Evolutionary conservation across 176 grass and related monocot genomes (phyloP).

Genomic region (Rhipidocladum racemiflorum): DNA sequence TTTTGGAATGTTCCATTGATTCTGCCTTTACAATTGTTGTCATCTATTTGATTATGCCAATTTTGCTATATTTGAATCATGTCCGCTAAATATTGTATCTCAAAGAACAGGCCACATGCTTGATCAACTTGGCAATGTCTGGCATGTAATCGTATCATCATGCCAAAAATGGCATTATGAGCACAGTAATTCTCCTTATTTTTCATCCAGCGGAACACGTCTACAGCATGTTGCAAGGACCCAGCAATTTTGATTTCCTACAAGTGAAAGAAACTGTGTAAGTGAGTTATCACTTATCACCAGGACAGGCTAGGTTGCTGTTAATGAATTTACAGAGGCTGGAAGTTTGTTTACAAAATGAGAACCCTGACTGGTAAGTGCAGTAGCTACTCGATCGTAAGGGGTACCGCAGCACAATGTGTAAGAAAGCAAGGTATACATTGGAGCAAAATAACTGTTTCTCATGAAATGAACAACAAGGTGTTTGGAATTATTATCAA

Average conservation of each 20-base stretch:
- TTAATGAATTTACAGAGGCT: not conserved
- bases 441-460: not conserved
- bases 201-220: slow-evolving; percentile 96
- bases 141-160: slow-evolving; percentile 81
- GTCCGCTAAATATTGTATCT: no score
- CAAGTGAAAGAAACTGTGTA: slow-evolving; percentile 34
- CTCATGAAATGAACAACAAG: not conserved
- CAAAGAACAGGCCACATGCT: slow-evolving; percentile 89
- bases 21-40: no score
- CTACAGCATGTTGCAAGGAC: slow-evolving; percentile 59
- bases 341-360: not conserved
- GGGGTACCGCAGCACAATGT: not conserved
- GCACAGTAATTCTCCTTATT: slow-evolving; percentile 83
- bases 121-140: slow-evolving; percentile 82
- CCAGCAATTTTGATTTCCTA: slow-evolving; percentile 69
- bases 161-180: slow-evolving; percentile 67
- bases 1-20: no score
- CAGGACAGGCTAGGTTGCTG: not conserved
- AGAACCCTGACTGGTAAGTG: not conserved
- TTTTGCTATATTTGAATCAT: no score
- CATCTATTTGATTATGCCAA: no score
- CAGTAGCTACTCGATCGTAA: not conserved
- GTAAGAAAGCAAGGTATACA: not conserved
- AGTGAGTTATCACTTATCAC: not conserved
- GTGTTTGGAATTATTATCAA: not conserved